A percentile compares a stretch with the other conserved stretches of the same genome.
Conservation (phyloP, 768 basidiomycete species). For the Phaeotremella skinneri region DNA sequence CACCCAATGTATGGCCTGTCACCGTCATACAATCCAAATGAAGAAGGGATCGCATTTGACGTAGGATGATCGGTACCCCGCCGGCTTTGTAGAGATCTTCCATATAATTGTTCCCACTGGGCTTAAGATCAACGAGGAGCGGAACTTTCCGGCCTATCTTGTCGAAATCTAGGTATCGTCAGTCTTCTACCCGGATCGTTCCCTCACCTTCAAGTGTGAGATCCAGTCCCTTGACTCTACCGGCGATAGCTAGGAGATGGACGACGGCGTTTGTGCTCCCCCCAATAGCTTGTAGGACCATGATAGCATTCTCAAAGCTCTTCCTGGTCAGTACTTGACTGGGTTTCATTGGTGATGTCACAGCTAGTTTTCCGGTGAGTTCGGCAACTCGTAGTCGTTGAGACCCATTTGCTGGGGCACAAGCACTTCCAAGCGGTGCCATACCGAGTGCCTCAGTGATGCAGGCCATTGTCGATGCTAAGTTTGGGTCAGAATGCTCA, state of each 20-base stretch:
- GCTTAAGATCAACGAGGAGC: conserved; percentile 94
- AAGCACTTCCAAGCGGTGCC: conserved; percentile 37
- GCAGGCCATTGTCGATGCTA: conserved; percentile 47
- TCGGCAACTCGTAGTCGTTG: conserved; percentile 38
- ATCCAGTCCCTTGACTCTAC: conserved; percentile 60
- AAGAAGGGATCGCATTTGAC: conserved; percentile 75
- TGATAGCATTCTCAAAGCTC: conserved; percentile 97
- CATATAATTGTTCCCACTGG: conserved; percentile 96
- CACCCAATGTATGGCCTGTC: conserved; percentile 79
- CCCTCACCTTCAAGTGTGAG: conserved; percentile 63
- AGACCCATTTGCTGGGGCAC: conserved; percentile 35
- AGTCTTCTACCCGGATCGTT: neutral
- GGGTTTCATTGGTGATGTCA: conserved; percentile 53
- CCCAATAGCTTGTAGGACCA: conserved; percentile 75
- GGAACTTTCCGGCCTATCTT: conserved; percentile 81
- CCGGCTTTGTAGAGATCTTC: conserved; percentile 76
- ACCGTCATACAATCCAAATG: conserved; percentile 80
- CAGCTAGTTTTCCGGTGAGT: conserved; percentile 28
- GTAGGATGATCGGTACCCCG: conserved; percentile 11
- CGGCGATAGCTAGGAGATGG: conserved; percentile 25
- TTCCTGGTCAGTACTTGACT: conserved; percentile 90
- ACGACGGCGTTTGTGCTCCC: conserved; percentile 28
- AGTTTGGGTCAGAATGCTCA: neutral
- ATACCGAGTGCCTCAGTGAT: conserved; percentile 42
- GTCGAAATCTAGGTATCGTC: conserved; percentile 66